Base-by-base conservation (phyloP, 75 land plant genomes). In the Cryptomeria japonica region DNA sequence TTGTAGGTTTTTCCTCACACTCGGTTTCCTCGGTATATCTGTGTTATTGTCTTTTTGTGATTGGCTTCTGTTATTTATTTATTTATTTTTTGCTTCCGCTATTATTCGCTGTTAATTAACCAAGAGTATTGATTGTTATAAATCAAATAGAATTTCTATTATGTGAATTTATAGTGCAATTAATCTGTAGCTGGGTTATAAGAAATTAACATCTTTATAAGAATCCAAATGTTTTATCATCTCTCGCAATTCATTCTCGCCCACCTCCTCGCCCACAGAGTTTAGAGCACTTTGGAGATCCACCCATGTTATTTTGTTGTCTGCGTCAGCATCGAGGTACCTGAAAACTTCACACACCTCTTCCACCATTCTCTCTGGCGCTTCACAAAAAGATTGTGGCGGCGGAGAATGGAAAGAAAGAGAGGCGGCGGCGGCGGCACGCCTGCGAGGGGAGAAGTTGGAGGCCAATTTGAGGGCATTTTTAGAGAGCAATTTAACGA, bases 161-260 rank as follows among this genome's bases (percentile, higher is more conserved):
- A n/a, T n/a, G n/a, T n/a, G n/a, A n/a, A n/a, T n/a, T n/a, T n/a
- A n/a, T n/a, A n/a, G n/a, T n/a, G n/a, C n/a, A n/a, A n/a, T n/a
- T n/a, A n/a, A n/a, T n/a, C n/a, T n/a, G n/a, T n/a, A n/a, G n/a
- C n/a, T n/a, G n/a, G n/a, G n/a, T n/a, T n/a, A n/a, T n/a, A n/a
- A n/a, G n/a, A n/a, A n/a, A n/a, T n/a, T n/a, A n/a, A n/a, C n/a
- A n/a, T n/a, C n/a, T n/a, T n/a, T n/a, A n/a, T n/a, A n/a, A n/a
- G 47, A 10, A 58, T 91, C 93, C 39, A 89, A 87, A n/a, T 83
- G 88, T 42, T 86, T n/a, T n/a, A 92, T 85, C 88, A 91, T 91
- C 31, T 64, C 36, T 3, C 28, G 38, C 31, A 92, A 68, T 80
- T 92, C 93, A 16, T 61, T 61, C 58, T 86, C 90, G 10, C 49